These are phyloP conservation scores for Sisymbrium altissimum DNA, from an alignment of 345 rosid species.

Conservation along the genomic window DNA sequence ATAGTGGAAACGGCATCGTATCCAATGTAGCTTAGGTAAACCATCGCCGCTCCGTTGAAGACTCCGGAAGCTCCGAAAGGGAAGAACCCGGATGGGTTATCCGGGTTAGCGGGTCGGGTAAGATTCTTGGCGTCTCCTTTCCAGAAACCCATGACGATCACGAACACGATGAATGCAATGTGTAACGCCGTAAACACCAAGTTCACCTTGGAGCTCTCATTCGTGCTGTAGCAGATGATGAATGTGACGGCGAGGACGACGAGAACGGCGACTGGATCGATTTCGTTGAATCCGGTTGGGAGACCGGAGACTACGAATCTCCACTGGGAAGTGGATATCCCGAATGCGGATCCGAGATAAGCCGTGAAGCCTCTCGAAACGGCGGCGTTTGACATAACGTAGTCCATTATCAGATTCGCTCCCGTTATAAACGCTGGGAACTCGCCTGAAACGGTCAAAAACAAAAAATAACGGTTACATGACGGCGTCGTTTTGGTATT, in stretches of 20 bases:
- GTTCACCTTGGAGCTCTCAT: constrained; percentile 78
- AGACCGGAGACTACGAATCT: constrained; percentile 49
- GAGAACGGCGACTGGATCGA: constrained; percentile 59
- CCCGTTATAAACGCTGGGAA: constrained; percentile 85
- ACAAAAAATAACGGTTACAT: constrained; percentile 2
- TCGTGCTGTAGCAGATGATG: constrained; percentile 75
- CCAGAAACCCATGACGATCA: constrained; percentile 68
- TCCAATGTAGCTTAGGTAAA: constrained; percentile 80
- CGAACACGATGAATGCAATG: constrained; percentile 68
- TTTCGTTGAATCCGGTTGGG: constrained; percentile 75
- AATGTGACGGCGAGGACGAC: constrained; percentile 61
- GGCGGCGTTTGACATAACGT: constrained; percentile 95
- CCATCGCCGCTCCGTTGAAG: constrained; percentile 77
- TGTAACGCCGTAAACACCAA: constrained; percentile 71
- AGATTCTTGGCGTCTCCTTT: constrained; percentile 63
- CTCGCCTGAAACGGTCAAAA: constrained; percentile 53
- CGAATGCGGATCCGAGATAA: constrained; percentile 65
- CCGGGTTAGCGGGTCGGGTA: constrained; percentile 53
- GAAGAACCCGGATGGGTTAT: constrained; percentile 59
- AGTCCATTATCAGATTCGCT: constrained; percentile 76
- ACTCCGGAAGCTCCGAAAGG: constrained; percentile 75
- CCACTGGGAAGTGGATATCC: constrained; percentile 65
- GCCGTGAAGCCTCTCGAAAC: constrained; percentile 75
- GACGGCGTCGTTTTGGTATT: too few species aligned
- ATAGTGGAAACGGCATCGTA: constrained; percentile 93